Evolutionary conservation across 208 protist species (phyloP), one percentile per base, ranked within the genome.

Genomic region (Crithidia expoeki): DNA sequence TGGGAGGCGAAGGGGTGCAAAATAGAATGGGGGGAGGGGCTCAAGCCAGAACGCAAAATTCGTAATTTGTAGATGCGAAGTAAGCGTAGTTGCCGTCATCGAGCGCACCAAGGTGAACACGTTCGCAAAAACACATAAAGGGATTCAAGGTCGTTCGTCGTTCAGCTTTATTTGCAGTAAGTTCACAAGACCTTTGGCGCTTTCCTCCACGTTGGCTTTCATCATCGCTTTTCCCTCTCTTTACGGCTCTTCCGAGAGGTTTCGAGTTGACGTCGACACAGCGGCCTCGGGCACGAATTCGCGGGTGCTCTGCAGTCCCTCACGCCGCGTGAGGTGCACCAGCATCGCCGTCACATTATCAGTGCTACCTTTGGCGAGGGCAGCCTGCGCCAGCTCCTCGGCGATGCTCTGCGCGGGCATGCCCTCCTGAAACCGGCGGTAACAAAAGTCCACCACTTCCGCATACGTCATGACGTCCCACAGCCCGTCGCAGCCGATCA

Each of bases 391-490:
- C 21, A 92, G 74, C 70, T 81, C 74, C 49, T 83, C 76, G 6
- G 86, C 79, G 46, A 92, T 87, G 33, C 50, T 68, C 72, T 93
- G 86, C 40, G 91, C 83, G 6, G 79, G 59, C 47, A 83, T 72
- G 9, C 80, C 79, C 19, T 65, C 30, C 33, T 74, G 73, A 47
- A 92, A 90, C 61, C 81, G 83, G 11, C 75, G 73, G 53, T 76
- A 80, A 55, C 90, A 96, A 49, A 96, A 94, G 52, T 89, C 79
- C 1, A 96, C 81, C 58, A 96, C 95, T 65, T 93, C 81, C 36
- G 85, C 90, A 74, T 98, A 96, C 17, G 85, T 83, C 92, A 97
- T 96, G 16, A 97, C 93, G 70, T 98, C 95, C 91, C 92, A 98
- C 52, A 98, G 72, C n/a, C 95, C 95, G 64, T 98, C 95, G 68